phyloP scores from a whole-genome alignment of 257 asterid genomes.

The Forsythia suspensa region DNA sequence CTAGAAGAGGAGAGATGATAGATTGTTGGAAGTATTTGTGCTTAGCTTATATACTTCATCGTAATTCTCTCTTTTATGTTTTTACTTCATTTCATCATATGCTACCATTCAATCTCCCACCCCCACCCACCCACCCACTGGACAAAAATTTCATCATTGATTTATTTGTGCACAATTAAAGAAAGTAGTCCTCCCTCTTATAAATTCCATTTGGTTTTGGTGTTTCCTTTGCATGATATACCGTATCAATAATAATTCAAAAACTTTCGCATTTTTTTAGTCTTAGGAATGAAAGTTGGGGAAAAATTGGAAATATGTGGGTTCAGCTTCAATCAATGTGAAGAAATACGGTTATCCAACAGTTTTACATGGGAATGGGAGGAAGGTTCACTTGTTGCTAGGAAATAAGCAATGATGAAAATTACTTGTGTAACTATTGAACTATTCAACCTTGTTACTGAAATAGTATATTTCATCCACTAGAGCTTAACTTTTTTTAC shows the following conservation, averaged over 20 bases:
- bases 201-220: background rate
- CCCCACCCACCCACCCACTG: background rate
- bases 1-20: background rate
- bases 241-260: background rate
- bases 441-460: background rate
- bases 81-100: background rate
- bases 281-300: background rate
- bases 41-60: background rate
- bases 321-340: conserved; percentile 3
- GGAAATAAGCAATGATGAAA: conserved; percentile 1
- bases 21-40: background rate
- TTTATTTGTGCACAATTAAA: background rate
- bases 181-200: background rate
- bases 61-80: background rate
- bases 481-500: background rate
- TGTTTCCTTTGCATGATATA: background rate
- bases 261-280: background rate
- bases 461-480: background rate
- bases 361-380: background rate
- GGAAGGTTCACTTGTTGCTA: background rate
- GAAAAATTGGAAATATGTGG: background rate
- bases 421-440: background rate
- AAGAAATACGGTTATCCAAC: background rate
- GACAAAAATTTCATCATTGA: background rate
- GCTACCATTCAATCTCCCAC: background rate